Percentiles rank a stretch among this genome's conserved stretches.
These are phyloP conservation scores for Xylaria sp. DNA, from an alignment of 2,329 filamentous ascomycete species.

Conservation along the genomic window DNA sequence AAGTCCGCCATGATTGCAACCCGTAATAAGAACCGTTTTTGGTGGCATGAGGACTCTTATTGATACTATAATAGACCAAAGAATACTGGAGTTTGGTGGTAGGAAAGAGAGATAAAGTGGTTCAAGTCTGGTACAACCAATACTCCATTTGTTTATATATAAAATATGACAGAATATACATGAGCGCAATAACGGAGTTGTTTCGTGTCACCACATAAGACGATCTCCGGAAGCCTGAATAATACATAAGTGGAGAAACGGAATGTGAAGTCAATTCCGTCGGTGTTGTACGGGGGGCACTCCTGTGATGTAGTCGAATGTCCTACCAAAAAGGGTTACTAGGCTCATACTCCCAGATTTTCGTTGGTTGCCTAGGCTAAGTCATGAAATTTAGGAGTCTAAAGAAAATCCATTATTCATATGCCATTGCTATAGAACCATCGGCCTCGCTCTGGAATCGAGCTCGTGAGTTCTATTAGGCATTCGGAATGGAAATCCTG, in stretches of 20 bases:
- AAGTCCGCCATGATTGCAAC: slow-evolving; percentile 26
- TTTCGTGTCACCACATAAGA: background rate
- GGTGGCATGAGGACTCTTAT: slow-evolving; percentile 1
- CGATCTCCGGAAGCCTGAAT: background rate
- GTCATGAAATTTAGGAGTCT: background rate
- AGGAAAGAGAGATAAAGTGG: background rate
- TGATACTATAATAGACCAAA: background rate
- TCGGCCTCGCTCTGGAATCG: background rate
- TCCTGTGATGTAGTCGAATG: background rate
- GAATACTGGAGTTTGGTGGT: background rate
- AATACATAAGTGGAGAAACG: background rate
- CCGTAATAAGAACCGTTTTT: slow-evolving; percentile 22
- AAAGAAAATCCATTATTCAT: background rate
- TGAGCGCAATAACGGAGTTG: background rate
- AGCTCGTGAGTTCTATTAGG: background rate
- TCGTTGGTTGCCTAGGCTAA: background rate
- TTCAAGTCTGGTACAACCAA: background rate
- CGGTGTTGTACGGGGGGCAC: background rate
- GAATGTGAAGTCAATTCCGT: slow-evolving; percentile 7
- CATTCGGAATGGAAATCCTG: slow-evolving; percentile 1
- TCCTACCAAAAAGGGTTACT: background rate
- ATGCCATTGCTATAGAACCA: background rate
- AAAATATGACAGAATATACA: background rate
- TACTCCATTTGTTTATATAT: slow-evolving; percentile 9
- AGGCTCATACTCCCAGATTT: background rate